Conservation (phyloP, 1,284 basidiomycete species). For the Trichosporon coremiiforme region DNA sequence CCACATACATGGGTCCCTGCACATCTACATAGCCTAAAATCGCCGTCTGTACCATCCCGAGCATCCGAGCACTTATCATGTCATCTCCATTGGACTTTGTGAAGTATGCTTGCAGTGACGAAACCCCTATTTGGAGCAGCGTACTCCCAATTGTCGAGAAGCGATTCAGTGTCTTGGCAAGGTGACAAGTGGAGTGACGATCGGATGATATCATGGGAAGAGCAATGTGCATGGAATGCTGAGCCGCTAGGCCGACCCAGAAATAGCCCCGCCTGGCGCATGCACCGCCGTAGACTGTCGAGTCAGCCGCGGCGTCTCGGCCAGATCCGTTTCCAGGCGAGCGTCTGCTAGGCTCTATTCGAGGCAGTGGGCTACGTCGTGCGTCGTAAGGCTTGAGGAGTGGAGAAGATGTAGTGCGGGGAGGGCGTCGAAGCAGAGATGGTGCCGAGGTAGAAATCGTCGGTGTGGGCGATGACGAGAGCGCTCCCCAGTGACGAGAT, state of each 20-base stretch:
- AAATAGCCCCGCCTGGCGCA: neutral
- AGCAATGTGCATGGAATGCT: neutral
- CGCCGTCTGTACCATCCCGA: slow-evolving; percentile 3
- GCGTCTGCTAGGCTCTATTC: too few relatives aligned
- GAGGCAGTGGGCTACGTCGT: too few relatives aligned
- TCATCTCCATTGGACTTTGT: slow-evolving; percentile 12
- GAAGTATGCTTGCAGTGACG: neutral
- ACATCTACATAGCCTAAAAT: slow-evolving; percentile 9
- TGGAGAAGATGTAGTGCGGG: too few relatives aligned
- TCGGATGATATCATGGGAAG: slow-evolving; percentile 17
- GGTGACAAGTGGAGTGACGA: neutral
- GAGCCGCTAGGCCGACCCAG: neutral
- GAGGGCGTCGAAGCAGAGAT: too few relatives aligned
- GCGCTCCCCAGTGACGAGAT: neutral
- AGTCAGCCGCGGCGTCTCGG: neutral
- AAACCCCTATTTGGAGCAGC: neutral
- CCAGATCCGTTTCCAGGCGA: too few relatives aligned
- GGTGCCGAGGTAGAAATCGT: too few relatives aligned
- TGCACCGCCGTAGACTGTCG: too few relatives aligned
- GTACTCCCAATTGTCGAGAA: neutral
- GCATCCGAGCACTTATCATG: slow-evolving; percentile 1
- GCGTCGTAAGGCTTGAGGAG: too few relatives aligned
- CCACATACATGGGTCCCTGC: slow-evolving; percentile 15
- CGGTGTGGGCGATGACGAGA: too few relatives aligned
- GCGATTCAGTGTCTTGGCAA: neutral